Evolutionary conservation across 345 rosid genomes (phyloP).

Genomic region (Hibiscus trionum): DNA sequence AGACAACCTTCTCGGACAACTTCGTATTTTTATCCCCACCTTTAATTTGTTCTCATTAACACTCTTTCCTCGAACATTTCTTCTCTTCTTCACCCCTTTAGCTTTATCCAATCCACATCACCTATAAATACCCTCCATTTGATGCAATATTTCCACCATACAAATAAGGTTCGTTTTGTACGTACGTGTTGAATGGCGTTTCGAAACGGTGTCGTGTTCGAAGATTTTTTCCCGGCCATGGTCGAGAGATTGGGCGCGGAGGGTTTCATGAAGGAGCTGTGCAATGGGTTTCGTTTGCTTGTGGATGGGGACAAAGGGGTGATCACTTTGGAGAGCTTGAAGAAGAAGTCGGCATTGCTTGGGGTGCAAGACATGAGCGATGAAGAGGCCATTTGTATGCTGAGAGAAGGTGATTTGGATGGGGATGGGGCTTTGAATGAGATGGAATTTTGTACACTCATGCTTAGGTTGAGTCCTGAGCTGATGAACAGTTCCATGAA

Average conservation of each 20-base stretch:
- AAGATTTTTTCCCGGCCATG: constrained; percentile 55
- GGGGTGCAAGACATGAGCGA: constrained; percentile 45
- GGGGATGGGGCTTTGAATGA: constrained; percentile 51
- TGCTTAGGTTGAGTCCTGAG: constrained; percentile 60
- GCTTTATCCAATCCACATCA: neutral
- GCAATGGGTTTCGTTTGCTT: constrained; percentile 45
- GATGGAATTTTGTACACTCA: constrained; percentile 57
- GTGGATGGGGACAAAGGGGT: constrained; percentile 36
- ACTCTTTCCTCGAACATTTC: constrained; percentile 18
- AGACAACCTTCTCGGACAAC: constrained; percentile 4
- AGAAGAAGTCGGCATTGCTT: constrained; percentile 30
- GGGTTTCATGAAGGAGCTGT: constrained; percentile 53
- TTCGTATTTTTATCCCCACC: neutral
- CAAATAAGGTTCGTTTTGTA: neutral
- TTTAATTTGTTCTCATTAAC: constrained; percentile 11
- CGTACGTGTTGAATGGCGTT: constrained; percentile 13
- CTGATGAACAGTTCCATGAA: constrained; percentile 35
- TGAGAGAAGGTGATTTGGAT: constrained; percentile 52
- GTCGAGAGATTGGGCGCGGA: constrained; percentile 45
- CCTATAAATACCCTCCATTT: constrained; percentile 6
- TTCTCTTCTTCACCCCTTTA: neutral
- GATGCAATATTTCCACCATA: neutral
- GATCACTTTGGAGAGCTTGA: constrained; percentile 53
- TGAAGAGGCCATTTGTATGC: constrained; percentile 39
- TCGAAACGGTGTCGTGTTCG: constrained; percentile 29